Percentiles rank a stretch among this genome's conserved stretches.
Evolutionary conservation across 2,329 filamentous ascomycete species (phyloP).

Genomic region (Tolypocladium ovalisporum): DNA sequence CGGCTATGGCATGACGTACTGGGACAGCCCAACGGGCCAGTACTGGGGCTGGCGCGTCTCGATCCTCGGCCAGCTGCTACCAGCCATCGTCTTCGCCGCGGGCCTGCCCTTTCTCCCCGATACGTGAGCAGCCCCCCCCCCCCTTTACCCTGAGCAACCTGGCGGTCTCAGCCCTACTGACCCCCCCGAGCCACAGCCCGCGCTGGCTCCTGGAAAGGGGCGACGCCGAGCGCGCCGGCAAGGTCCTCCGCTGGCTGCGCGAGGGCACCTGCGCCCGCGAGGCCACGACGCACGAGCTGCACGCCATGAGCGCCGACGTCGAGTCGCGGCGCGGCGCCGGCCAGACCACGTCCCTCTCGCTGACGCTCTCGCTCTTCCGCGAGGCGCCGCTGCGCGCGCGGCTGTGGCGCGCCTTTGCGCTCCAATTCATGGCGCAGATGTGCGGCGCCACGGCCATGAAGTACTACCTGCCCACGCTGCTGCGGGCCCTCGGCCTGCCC

Average conservation of each 20-base stretch:
- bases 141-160: too few species aligned
- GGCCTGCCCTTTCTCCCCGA: conserved; percentile 43
- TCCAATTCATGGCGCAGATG: conserved; percentile 51
- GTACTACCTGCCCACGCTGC: conserved; percentile 45
- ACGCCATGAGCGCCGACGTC: conserved; percentile 33
- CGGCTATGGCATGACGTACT: conserved; percentile 44
- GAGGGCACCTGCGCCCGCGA: conserved; percentile 26
- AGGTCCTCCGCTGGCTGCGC: conserved; percentile 36
- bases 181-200: conserved; percentile 24
- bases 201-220: conserved; percentile 47
- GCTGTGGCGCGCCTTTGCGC: conserved; percentile 43
- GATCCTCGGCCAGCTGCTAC: conserved; percentile 39
- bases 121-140: conserved; percentile 30
- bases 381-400: conserved; percentile 36
- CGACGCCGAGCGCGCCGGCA: conserved; percentile 28
- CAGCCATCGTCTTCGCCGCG: conserved; percentile 34
- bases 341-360: conserved; percentile 5
- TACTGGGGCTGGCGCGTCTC: conserved; percentile 42
- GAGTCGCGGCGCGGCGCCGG: conserved; percentile 21
- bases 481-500: conserved; percentile 37
- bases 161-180: too few species aligned
- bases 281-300: conserved; percentile 30
- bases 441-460: conserved; percentile 50
- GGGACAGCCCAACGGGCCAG: conserved; percentile 30
- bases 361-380: conserved; percentile 32